Evolutionary conservation across 2,329 filamentous ascomycete genomes (phyloP).

Genomic region (Fusarium pseudonygamai): DNA sequence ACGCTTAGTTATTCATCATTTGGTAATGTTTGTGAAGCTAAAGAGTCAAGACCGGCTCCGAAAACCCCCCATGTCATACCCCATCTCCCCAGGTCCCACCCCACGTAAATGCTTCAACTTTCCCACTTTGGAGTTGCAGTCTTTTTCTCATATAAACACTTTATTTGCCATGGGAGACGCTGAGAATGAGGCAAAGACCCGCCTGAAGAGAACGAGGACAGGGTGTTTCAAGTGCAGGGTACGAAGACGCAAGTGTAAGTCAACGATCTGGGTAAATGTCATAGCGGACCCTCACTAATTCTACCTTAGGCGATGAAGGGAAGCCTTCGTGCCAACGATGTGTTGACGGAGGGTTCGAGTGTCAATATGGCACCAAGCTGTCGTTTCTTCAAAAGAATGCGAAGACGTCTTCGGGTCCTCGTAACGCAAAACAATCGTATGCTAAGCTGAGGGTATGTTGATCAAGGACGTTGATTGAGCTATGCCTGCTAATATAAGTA

Average conservation of each 20-base stretch:
- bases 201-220: slow-evolving; percentile 50
- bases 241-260: slow-evolving; percentile 58
- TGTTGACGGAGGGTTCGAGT: slow-evolving; percentile 55
- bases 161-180: slow-evolving; percentile 27
- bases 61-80: not conserved
- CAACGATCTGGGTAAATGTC: not conserved
- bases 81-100: not conserved
- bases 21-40: not conserved
- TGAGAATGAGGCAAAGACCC: slow-evolving; percentile 34
- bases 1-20: slow-evolving; percentile 29
- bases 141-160: slow-evolving; percentile 1
- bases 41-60: not conserved
- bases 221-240: slow-evolving; percentile 60
- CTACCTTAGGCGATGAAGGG: slow-evolving; percentile 56
- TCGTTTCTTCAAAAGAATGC: slow-evolving; percentile 61
- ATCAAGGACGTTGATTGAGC: not conserved
- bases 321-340: slow-evolving; percentile 62
- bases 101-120: slow-evolving; percentile 32
- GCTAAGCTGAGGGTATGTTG: slow-evolving; percentile 34
- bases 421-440: slow-evolving; percentile 32
- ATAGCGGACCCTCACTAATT: slow-evolving; percentile 3
- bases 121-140: slow-evolving; percentile 28
- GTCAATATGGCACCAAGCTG: slow-evolving; percentile 58
- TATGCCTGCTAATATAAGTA: not conserved
- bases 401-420: slow-evolving; percentile 47